Percentiles rank a stretch among this genome's conserved stretches.
Conservation (phyloP, 2,329 filamentous ascomycete genomes). For the Fusarium floridanum region DNA sequence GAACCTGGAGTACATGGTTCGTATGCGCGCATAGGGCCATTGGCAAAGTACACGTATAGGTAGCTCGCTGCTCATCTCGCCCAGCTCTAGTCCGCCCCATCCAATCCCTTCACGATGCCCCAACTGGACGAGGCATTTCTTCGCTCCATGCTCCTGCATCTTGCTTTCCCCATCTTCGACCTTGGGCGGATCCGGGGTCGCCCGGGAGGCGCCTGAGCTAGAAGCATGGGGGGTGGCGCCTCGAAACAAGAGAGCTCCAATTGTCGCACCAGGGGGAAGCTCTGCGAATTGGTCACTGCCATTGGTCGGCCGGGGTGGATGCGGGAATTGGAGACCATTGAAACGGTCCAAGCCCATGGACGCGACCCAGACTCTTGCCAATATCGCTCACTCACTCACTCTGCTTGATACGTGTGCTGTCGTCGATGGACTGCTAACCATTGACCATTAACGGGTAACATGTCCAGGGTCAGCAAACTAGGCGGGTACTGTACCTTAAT, state of each 20-base stretch:
- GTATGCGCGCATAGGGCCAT: conserved; percentile 10
- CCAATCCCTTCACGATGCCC: conserved; percentile 30
- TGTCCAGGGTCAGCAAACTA: conserved; percentile 4
- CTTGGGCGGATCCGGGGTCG: conserved; percentile 48
- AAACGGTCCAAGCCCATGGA: conserved; percentile 36
- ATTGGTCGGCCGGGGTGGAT: conserved; percentile 34
- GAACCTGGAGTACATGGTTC: conserved; percentile 17
- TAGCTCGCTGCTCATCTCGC: conserved; percentile 11
- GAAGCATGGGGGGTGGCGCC: conserved; percentile 22
- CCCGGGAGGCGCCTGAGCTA: conserved; percentile 45
- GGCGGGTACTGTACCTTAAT: conserved; percentile 4
- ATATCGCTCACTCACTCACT: conserved; percentile 32
- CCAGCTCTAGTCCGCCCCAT: conserved; percentile 10
- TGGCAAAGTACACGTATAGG: conserved; percentile 5
- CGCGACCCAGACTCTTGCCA: conserved; percentile 30
- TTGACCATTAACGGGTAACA: conserved; percentile 24
- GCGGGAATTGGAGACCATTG: conserved; percentile 43
- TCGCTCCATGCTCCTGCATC: conserved; percentile 37
- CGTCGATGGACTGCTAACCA: conserved; percentile 1
- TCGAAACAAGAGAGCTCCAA: conserved; percentile 21
- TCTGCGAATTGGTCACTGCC: conserved; percentile 26
- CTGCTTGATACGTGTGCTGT: conserved; percentile 7
- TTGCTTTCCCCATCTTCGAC: conserved; percentile 43
- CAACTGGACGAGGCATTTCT: conserved; percentile 48
- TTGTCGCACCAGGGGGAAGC: neutral